Percentiles rank a stretch among this genome's conserved stretches.
These are phyloP conservation scores for Pseudopithomyces maydicus DNA, from an alignment of 2,329 filamentous ascomycete genomes.

Conservation along the genomic window DNA sequence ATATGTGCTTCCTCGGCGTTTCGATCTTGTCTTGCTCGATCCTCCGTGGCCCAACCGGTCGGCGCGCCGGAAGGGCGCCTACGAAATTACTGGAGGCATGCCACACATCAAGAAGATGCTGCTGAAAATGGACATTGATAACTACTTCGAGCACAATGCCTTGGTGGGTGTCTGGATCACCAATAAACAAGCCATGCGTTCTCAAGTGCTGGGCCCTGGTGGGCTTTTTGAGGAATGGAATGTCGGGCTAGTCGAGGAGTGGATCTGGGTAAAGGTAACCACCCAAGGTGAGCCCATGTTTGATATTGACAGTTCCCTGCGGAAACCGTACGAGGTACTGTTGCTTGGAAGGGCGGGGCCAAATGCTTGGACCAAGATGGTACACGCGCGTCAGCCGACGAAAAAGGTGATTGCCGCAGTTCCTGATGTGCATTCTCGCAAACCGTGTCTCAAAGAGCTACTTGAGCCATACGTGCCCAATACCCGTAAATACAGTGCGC, in stretches of 20 bases:
- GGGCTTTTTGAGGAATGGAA: constrained; percentile 72
- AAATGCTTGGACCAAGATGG: constrained; percentile 28
- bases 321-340: constrained; percentile 78
- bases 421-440: constrained; percentile 78
- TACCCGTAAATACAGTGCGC: constrained; percentile 55
- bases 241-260: constrained; percentile 69
- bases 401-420: constrained; percentile 69
- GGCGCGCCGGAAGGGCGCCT: constrained; percentile 63
- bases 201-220: constrained; percentile 58
- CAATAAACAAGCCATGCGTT: constrained; percentile 65
- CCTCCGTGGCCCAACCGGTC: constrained; percentile 84
- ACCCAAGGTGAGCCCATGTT: constrained; percentile 67
- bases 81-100: constrained; percentile 53
- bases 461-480: constrained; percentile 61
- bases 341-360: constrained; percentile 59
- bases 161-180: constrained; percentile 78
- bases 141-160: constrained; percentile 38
- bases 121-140: constrained; percentile 53
- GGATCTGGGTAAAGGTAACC: constrained; percentile 81
- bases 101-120: constrained; percentile 53
- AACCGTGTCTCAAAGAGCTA: constrained; percentile 70
- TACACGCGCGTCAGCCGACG: constrained; percentile 37
- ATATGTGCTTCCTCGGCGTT: constrained; percentile 54
- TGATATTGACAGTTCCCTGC: constrained; percentile 64
- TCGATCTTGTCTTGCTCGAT: constrained; percentile 73